Conservation (phyloP, 768 basidiomycete species). For the Bullera alba region DNA sequence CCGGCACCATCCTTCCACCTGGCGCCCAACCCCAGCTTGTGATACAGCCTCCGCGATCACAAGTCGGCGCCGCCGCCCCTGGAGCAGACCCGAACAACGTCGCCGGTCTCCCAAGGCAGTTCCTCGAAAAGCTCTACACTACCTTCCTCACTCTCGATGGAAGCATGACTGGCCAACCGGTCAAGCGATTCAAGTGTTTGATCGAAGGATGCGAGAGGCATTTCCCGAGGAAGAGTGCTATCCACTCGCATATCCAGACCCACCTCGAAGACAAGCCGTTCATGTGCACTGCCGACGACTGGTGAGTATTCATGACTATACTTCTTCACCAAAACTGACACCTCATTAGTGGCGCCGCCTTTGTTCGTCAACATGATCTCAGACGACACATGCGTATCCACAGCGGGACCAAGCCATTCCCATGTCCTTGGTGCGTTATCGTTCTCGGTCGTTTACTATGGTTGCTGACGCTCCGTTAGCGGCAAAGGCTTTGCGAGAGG, state of each 20-base stretch:
- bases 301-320: slow-evolving; percentile 36
- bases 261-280: slow-evolving; percentile 51
- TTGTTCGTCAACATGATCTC: slow-evolving; percentile 50
- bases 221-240: slow-evolving; percentile 46
- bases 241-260: slow-evolving; percentile 49
- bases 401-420: slow-evolving; percentile 48
- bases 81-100: neutral
- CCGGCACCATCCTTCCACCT: slow-evolving; percentile 14
- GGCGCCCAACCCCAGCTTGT: slow-evolving; percentile 19
- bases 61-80: neutral
- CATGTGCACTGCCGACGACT: slow-evolving; percentile 45
- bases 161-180: slow-evolving; percentile 21
- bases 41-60: slow-evolving; percentile 8
- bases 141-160: slow-evolving; percentile 33
- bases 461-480: slow-evolving; percentile 25
- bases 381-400: slow-evolving; percentile 49
- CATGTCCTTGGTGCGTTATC: slow-evolving; percentile 47
- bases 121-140: slow-evolving; percentile 44
- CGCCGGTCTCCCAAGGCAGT: slow-evolving; percentile 31
- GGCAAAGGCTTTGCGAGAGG: slow-evolving; percentile 50
- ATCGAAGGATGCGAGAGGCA: slow-evolving; percentile 42
- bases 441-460: neutral
- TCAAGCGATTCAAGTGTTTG: slow-evolving; percentile 41
- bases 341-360: slow-evolving; percentile 43
- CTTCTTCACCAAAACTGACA: slow-evolving; percentile 4